Conservation (phyloP, 192 early-diverging fungal genomes). For the Podila horticola region DNA sequence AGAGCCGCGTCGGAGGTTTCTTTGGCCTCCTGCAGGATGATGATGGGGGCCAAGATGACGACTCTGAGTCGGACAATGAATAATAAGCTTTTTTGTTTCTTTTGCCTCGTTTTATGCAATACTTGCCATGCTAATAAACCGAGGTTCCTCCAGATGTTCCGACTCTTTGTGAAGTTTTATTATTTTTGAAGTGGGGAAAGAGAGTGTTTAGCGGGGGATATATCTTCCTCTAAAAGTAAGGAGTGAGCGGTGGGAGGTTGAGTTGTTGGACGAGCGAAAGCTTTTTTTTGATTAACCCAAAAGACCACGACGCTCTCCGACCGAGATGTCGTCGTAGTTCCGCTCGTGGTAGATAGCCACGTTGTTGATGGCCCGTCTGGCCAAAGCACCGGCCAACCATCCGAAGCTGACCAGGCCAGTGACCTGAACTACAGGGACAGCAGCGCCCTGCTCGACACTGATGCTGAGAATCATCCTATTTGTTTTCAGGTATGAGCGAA, state of each 20-base stretch:
- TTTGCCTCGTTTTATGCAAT: too few relatives aligned
- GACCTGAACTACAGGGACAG: conserved; percentile 22
- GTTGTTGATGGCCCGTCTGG: conserved; percentile 24
- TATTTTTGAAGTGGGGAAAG: too few relatives aligned
- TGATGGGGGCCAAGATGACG: conserved; percentile 27
- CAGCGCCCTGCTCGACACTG: conserved; percentile 26
- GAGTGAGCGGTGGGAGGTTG: too few relatives aligned
- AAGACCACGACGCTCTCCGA: conserved; percentile 35
- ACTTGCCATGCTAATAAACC: too few relatives aligned
- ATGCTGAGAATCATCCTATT: conserved; percentile 50
- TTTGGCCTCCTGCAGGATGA: conserved; percentile 46
- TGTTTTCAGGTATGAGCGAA: too few relatives aligned
- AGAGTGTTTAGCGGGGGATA: too few relatives aligned
- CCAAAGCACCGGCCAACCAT: conserved; percentile 40
- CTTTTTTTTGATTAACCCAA: conserved; percentile 20
- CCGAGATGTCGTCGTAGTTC: conserved; percentile 15
- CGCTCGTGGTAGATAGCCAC: conserved; percentile 25
- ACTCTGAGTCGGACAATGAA: not conserved
- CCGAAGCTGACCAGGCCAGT: conserved; percentile 33
- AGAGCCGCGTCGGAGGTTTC: conserved; percentile 46
- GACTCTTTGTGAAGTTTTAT: too few relatives aligned
- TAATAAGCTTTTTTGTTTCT: not conserved
- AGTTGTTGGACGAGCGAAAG: too few relatives aligned
- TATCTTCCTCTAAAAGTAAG: too few relatives aligned
- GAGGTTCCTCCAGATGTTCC: too few relatives aligned